Percentiles rank a stretch among this genome's conserved stretches.
Evolutionary conservation across 1,284 basidiomycete genomes (phyloP).

Genomic region (Malassezia brasiliensis): DNA sequence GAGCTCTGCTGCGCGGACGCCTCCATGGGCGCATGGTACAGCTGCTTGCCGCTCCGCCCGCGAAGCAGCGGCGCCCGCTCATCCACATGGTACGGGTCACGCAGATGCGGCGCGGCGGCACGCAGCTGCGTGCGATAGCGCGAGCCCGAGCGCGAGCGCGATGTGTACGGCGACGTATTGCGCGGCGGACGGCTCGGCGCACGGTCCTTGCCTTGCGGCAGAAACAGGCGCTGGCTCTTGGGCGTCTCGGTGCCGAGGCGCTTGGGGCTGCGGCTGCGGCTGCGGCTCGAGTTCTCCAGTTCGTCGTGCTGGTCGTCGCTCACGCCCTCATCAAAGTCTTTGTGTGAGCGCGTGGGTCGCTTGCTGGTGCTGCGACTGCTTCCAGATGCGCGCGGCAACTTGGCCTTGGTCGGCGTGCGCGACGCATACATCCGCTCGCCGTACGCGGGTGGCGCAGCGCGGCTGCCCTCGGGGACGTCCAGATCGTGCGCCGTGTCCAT

Average conservation of each 20-base stretch:
- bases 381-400: background rate
- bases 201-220: conserved; percentile 4
- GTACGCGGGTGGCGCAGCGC: background rate
- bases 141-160: conserved; percentile 1
- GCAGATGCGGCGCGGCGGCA: conserved; percentile 17
- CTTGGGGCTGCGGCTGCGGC: conserved; percentile 31
- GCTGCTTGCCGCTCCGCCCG: conserved; percentile 8
- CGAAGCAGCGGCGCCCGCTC: conserved; percentile 8
- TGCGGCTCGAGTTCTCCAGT: conserved; percentile 19
- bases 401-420: background rate
- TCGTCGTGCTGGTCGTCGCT: conserved; percentile 13
- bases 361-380: background rate
- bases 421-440: background rate
- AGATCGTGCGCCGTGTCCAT: conserved; percentile 3
- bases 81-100: conserved; percentile 23
- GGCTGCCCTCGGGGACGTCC: background rate
- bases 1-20: conserved; percentile 2
- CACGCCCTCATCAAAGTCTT: conserved; percentile 2
- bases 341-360: background rate
- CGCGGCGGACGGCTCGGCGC: conserved; percentile 11
- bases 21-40: conserved; percentile 2
- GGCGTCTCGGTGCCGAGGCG: conserved; percentile 10
- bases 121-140: conserved; percentile 3
- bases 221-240: background rate
- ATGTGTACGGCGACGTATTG: background rate